These are phyloP conservation scores for Sclerotinia sclerotiorum DNA, from an alignment of 2,329 filamentous ascomycete genomes.

Conservation along the genomic window DNA sequence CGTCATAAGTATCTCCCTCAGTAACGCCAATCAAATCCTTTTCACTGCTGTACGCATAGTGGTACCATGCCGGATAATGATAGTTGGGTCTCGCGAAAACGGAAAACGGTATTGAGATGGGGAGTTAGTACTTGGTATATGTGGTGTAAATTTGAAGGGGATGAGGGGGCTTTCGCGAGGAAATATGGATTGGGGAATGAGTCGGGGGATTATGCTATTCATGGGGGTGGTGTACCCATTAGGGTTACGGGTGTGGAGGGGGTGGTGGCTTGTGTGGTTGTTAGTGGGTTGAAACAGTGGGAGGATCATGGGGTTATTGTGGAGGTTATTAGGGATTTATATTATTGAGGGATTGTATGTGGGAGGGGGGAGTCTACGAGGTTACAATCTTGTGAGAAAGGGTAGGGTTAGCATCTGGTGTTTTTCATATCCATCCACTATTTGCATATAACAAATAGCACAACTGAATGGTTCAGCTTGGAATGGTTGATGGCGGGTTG, in stretches of 20 bases:
- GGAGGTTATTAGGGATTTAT: slow-evolving; percentile 46
- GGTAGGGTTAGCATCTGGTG: neutral
- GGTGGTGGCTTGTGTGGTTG: slow-evolving; percentile 70
- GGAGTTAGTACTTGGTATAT: slow-evolving; percentile 70
- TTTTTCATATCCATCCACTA: neutral
- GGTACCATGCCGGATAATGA: slow-evolving; percentile 72
- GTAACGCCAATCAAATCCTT: slow-evolving; percentile 58
- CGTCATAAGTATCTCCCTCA: slow-evolving; percentile 64
- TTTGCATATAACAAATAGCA: neutral
- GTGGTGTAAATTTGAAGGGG: slow-evolving; percentile 63
- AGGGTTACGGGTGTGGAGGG: slow-evolving; percentile 73
- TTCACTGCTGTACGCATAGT: slow-evolving; percentile 66
- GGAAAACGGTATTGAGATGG: slow-evolving; percentile 69
- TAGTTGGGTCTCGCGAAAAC: slow-evolving; percentile 68
- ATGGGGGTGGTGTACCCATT: slow-evolving; percentile 75
- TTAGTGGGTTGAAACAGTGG: slow-evolving; percentile 73
- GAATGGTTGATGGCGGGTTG: neutral
- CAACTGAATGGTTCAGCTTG: neutral
- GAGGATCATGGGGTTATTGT: slow-evolving; percentile 77
- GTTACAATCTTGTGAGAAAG: too few species aligned
- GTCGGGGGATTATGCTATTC: slow-evolving; percentile 67
- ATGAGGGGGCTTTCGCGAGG: slow-evolving; percentile 63
- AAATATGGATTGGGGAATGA: slow-evolving; percentile 63
- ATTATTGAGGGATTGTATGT: slow-evolving; percentile 24
- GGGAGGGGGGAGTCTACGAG: neutral